phyloP scores from a whole-genome alignment of 2,329 filamentous ascomycete species.

The Bipolaris victoriae region DNA sequence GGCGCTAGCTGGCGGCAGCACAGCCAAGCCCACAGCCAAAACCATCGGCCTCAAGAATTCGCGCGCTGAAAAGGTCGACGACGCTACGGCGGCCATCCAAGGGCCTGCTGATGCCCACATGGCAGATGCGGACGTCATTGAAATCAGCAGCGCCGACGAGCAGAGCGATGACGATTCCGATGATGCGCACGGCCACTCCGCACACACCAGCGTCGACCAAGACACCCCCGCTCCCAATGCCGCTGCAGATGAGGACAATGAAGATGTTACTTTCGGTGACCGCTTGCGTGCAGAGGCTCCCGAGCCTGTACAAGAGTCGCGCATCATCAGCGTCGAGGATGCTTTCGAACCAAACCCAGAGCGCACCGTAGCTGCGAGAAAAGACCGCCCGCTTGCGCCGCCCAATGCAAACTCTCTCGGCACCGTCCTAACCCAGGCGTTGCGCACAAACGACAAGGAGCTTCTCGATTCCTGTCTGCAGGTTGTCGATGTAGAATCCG shows the following conservation, averaged over 20 bases:
- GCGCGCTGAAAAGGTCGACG: constrained; percentile 61
- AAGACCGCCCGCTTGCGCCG: constrained; percentile 59
- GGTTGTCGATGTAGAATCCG: constrained; percentile 74
- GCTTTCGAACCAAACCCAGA: constrained; percentile 55
- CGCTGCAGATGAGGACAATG: constrained; percentile 43
- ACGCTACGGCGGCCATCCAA: constrained; percentile 62
- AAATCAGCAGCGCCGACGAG: constrained; percentile 57
- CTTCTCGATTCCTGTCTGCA: constrained; percentile 93
- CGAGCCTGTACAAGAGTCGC: constrained; percentile 32
- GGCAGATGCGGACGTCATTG: constrained; percentile 50
- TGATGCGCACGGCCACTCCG: constrained; percentile 25
- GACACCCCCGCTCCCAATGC: constrained; percentile 36
- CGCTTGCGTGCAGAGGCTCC: constrained; percentile 70
- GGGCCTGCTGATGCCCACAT: constrained; percentile 53
- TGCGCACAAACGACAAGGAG: constrained; percentile 87
- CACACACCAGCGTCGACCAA: constrained; percentile 32
- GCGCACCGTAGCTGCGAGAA: constrained; percentile 52
- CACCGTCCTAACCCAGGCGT: constrained; percentile 90
- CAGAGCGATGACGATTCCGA: constrained; percentile 45
- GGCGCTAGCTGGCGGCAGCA: constrained; percentile 37
- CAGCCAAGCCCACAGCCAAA: constrained; percentile 53
- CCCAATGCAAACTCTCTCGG: constrained; percentile 81
- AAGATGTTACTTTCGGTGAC: constrained; percentile 83
- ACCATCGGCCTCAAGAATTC: constrained; percentile 61
- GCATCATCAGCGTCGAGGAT: constrained; percentile 74